Evolutionary conservation across 139 green algal species (phyloP).

Genomic region (Chlamydomonas sphaeroides): DNA sequence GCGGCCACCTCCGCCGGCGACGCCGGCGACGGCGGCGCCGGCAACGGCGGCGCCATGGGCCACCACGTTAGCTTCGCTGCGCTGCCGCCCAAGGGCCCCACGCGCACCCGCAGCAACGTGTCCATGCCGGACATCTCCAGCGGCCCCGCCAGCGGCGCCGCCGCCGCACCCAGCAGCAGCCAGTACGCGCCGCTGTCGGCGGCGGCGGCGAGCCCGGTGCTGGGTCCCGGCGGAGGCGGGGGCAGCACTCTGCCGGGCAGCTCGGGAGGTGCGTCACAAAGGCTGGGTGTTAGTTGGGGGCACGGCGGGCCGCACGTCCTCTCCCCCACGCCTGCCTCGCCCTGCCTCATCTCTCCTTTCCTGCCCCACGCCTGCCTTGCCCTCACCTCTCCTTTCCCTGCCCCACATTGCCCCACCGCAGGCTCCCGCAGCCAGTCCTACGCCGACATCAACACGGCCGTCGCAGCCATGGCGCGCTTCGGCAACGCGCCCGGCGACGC

Average conservation of each 20-base stretch:
- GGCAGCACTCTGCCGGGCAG: too few species aligned
- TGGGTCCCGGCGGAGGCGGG: too few species aligned
- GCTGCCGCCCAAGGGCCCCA: slow-evolving; percentile 18
- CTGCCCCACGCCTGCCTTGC: too few species aligned
- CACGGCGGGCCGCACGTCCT: too few species aligned
- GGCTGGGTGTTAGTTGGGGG: too few species aligned
- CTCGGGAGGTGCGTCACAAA: too few species aligned
- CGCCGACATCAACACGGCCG: slow-evolving; percentile 39
- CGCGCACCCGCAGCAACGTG: slow-evolving; percentile 27
- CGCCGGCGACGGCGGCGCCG: neutral
- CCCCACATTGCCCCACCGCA: too few species aligned
- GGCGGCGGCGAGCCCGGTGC: neutral
- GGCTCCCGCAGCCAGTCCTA: slow-evolving; percentile 32
- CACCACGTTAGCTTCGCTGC: slow-evolving; percentile 31
- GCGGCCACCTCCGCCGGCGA: neutral
- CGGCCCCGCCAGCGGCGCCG: neutral
- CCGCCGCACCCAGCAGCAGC: too few species aligned
- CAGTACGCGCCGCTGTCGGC: too few species aligned
- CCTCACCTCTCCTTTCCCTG: too few species aligned
- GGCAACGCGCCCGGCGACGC: neutral
- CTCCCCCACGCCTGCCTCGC: too few species aligned
- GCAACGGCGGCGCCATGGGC: neutral
- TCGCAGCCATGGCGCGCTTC: slow-evolving; percentile 24
- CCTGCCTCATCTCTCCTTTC: too few species aligned
- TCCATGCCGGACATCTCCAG: slow-evolving; percentile 23